Conservation (phyloP, 257 asterid species). For the Agastache rugosa region DNA sequence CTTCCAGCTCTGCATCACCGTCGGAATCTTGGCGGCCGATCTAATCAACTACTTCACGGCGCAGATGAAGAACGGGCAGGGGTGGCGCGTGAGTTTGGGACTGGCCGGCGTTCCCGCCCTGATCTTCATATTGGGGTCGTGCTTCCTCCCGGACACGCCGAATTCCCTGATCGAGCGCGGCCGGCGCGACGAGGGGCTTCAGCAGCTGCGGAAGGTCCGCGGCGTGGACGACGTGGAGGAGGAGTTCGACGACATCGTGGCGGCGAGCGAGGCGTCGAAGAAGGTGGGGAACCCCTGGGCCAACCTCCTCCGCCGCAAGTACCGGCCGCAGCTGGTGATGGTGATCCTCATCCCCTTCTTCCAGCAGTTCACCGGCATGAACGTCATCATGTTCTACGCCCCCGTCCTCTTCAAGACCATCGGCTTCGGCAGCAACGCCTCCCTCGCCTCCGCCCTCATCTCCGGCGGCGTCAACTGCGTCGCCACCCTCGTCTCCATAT, state of each 20-base stretch:
- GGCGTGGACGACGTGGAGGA: slow-evolving; percentile 56
- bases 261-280: slow-evolving; percentile 57
- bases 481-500: slow-evolving; percentile 54
- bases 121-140: slow-evolving; percentile 49
- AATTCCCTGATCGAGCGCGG: slow-evolving; percentile 67
- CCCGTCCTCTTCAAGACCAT: slow-evolving; percentile 63
- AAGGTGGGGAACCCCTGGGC: slow-evolving; percentile 48
- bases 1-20: slow-evolving; percentile 52
- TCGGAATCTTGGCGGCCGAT: slow-evolving; percentile 49
- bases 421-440: slow-evolving; percentile 52
- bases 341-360: slow-evolving; percentile 56
- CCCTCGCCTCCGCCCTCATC: slow-evolving; percentile 54
- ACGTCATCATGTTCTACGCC: slow-evolving; percentile 66
- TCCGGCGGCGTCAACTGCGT: slow-evolving; percentile 51
- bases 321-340: slow-evolving; percentile 56
- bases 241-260: slow-evolving; percentile 55
- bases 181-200: slow-evolving; percentile 39
- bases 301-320: slow-evolving; percentile 44
- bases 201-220: slow-evolving; percentile 46
- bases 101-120: slow-evolving; percentile 50
- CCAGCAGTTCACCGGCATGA: slow-evolving; percentile 75
- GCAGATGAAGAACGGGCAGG: not conserved
- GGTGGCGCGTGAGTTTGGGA: slow-evolving; percentile 53
- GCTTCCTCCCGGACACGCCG: slow-evolving; percentile 64
- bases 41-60: slow-evolving; percentile 37